phyloP scores from a whole-genome alignment of 768 basidiomycete genomes.

The Termitomyces sp. region DNA sequence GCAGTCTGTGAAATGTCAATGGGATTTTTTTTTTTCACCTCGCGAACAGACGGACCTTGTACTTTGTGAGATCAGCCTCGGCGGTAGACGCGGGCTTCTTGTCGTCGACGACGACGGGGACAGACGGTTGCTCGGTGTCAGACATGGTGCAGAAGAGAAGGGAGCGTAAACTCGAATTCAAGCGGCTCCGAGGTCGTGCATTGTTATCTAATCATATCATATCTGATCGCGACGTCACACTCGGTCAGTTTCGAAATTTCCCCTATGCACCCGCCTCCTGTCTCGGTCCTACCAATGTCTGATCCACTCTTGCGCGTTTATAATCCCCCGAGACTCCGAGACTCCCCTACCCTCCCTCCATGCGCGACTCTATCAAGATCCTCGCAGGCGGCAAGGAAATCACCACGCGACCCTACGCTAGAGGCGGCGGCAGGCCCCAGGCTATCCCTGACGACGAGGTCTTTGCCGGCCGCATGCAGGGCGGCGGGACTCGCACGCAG shows the following conservation, averaged over 20 bases:
- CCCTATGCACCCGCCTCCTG: too few species aligned
- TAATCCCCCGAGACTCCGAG: slow-evolving; percentile 4
- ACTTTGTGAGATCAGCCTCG: slow-evolving; percentile 80
- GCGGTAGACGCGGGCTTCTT: slow-evolving; percentile 52
- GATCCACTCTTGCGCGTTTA: background rate
- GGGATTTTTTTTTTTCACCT: too few species aligned
- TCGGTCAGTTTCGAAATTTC: background rate
- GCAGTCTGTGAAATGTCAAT: slow-evolving; percentile 52
- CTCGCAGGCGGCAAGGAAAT: background rate
- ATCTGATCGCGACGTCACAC: slow-evolving; percentile 5
- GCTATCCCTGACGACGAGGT: background rate
- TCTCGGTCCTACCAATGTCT: background rate
- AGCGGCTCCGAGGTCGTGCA: slow-evolving; percentile 5
- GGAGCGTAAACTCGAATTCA: background rate
- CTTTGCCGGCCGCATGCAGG: slow-evolving; percentile 8
- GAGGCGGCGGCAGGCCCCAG: slow-evolving; percentile 4
- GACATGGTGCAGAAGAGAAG: slow-evolving; percentile 44
- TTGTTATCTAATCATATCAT: slow-evolving; percentile 19
- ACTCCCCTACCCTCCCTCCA: background rate
- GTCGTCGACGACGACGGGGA: slow-evolving; percentile 29
- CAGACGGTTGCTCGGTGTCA: slow-evolving; percentile 46
- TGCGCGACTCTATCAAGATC: background rate
- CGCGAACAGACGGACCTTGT: slow-evolving; percentile 63
- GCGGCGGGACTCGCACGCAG: slow-evolving; percentile 1
- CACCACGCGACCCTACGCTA: background rate